phyloP scores from a whole-genome alignment of 116 monocot species.

The Thalassia testudinum region DNA sequence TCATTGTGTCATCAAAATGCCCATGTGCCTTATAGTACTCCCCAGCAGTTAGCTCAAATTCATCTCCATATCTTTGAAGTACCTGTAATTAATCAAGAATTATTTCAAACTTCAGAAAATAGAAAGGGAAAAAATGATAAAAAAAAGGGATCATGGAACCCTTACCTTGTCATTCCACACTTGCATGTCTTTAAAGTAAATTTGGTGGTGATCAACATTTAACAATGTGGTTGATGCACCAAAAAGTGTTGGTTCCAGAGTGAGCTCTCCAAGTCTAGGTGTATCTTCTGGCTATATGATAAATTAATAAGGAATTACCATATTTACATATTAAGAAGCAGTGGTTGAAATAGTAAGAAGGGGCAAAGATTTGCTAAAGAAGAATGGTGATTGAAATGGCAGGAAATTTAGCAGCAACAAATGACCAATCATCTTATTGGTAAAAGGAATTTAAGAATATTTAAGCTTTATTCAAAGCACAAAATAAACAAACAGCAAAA shows the following conservation, averaged over 20 bases:
- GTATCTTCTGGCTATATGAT: constrained; percentile 30
- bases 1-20: constrained; percentile 97
- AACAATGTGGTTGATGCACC: constrained; percentile 66
- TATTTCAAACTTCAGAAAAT: too few species aligned
- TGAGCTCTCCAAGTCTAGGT: constrained; percentile 69
- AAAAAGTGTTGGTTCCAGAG: constrained; percentile 62
- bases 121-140: too few species aligned
- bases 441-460: too few species aligned
- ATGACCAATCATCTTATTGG: too few species aligned
- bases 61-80: constrained; percentile 91
- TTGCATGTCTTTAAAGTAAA: constrained; percentile 88
- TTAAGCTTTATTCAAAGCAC: too few species aligned
- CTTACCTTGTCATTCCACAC: constrained; percentile 59
- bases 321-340: too few species aligned
- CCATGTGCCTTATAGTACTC: constrained; percentile 91
- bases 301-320: too few species aligned
- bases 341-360: too few species aligned
- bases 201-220: constrained; percentile 70
- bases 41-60: constrained; percentile 54
- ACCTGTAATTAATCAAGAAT: constrained; percentile 17
- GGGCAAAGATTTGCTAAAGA: too few species aligned
- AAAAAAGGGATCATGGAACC: background rate
- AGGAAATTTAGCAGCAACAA: too few species aligned
- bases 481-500: too few species aligned
- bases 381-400: too few species aligned